A percentile compares a stretch with the other conserved stretches of the same genome.
phyloP scores from a whole-genome alignment of 1,284 basidiomycete genomes.

The Puccinia triticina region DNA sequence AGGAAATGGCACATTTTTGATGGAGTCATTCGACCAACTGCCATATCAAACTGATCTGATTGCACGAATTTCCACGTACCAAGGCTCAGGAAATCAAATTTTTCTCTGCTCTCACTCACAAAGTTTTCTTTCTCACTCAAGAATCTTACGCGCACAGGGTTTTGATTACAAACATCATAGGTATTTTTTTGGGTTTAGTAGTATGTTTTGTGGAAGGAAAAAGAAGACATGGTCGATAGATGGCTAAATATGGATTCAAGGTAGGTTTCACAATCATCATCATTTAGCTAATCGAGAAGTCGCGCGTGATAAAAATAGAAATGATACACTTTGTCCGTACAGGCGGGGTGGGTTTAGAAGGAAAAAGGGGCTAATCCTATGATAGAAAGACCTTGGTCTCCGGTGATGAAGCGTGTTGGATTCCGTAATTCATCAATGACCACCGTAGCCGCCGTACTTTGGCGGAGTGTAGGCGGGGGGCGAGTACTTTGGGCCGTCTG shows the following conservation, averaged over 20 bases:
- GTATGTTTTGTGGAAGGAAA: neutral
- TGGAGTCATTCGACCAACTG: no score
- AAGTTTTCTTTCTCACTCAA: neutral
- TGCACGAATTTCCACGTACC: neutral
- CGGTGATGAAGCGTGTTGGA: neutral
- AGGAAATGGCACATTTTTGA: no score
- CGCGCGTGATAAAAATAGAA: neutral
- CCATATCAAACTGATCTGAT: neutral
- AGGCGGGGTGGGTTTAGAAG: neutral
- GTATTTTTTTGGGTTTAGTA: neutral
- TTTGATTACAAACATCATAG: neutral
- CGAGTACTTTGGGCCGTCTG: neutral
- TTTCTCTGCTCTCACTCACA: neutral
- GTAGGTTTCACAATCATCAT: neutral
- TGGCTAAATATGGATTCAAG: neutral
- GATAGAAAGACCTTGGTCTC: neutral
- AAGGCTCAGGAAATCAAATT: neutral
- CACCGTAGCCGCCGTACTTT: neutral
- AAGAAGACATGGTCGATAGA: neutral
- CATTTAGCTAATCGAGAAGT: neutral
- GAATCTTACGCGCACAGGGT: neutral
- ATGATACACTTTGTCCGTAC: constrained; percentile 5
- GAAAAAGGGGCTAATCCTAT: neutral
- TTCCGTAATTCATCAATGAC: neutral
- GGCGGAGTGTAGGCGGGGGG: neutral